Evolutionary conservation across 2,329 filamentous ascomycete species (phyloP).

Genomic region (Colletotrichum trifolii): DNA sequence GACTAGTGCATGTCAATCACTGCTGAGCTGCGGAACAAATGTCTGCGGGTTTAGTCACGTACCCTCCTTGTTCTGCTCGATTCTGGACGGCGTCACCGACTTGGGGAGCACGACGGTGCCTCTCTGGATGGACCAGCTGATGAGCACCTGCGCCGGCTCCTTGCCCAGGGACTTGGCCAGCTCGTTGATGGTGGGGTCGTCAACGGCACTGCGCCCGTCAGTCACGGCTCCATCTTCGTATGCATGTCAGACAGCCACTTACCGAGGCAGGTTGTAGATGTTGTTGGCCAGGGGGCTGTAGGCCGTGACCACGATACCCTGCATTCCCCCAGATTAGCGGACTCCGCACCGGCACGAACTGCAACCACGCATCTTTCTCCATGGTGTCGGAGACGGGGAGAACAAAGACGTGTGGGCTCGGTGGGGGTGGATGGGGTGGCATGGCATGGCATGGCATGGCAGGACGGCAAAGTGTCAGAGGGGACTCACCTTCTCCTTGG

Average conservation of each 20-base stretch:
- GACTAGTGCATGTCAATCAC: constrained; percentile 35
- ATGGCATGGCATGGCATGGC: not conserved
- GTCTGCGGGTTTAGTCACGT: not conserved
- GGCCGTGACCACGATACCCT: constrained; percentile 62
- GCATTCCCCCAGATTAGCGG: constrained; percentile 36
- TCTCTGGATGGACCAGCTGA: constrained; percentile 65
- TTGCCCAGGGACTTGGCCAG: constrained; percentile 63
- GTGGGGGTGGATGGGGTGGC: not conserved
- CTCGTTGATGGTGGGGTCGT: constrained; percentile 60
- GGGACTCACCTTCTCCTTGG: constrained; percentile 47
- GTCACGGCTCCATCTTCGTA: not conserved
- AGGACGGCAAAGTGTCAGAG: not conserved
- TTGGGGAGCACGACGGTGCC: constrained; percentile 66
- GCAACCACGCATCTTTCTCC: constrained; percentile 7
- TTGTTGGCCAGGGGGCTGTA: constrained; percentile 74
- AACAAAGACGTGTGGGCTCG: not conserved
- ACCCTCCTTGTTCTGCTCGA: constrained; percentile 57
- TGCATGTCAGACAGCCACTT: not conserved
- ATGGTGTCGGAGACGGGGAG: not conserved
- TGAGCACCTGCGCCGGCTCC: constrained; percentile 63
- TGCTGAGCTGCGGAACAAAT: not conserved
- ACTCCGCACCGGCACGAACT: not conserved
- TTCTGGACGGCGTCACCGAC: constrained; percentile 62
- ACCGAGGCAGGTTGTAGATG: constrained; percentile 45
- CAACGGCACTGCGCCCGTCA: constrained; percentile 51